A percentile compares a stretch with the other conserved stretches of the same genome.
Conservation (phyloP, 148 eudicot genomes). For the Pharnaceum exiguum region DNA sequence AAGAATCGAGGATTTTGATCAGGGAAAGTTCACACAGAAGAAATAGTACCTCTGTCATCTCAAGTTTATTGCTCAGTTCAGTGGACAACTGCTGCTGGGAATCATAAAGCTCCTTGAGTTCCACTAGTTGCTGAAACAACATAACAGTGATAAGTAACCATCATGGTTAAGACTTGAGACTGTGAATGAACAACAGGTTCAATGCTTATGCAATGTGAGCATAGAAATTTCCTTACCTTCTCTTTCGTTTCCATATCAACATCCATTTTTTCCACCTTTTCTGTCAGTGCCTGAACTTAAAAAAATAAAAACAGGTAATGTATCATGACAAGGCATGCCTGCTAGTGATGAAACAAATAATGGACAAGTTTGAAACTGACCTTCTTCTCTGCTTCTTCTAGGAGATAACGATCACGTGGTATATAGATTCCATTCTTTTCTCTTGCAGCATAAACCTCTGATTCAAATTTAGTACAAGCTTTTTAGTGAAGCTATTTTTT, state of each 20-base stretch:
- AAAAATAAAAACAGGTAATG: conserved; percentile 11
- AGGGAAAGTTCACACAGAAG: no score
- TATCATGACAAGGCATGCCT: conserved; percentile 5
- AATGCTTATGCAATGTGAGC: not conserved
- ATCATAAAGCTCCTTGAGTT: conserved; percentile 73
- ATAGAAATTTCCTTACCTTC: conserved; percentile 52
- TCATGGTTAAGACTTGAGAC: not conserved
- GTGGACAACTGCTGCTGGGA: conserved; percentile 71
- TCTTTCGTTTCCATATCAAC: conserved; percentile 77
- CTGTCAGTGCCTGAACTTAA: conserved; percentile 70
- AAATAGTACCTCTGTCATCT: conserved; percentile 70
- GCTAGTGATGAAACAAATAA: not conserved
- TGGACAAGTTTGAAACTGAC: conserved; percentile 21
- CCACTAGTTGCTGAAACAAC: conserved; percentile 58
- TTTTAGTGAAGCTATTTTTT: not conserved
- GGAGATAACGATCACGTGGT: conserved; percentile 89
- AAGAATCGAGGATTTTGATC: no score
- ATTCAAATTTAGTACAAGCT: conserved; percentile 9
- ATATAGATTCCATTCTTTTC: conserved; percentile 95
- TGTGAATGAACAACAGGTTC: not conserved
- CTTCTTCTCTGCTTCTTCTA: conserved; percentile 92
- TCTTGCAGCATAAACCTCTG: conserved; percentile 97
- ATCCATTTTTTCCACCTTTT: conserved; percentile 83
- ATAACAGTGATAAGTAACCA: not conserved
- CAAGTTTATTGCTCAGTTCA: conserved; percentile 79